A percentile compares a stretch with the other conserved stretches of the same genome.
Conservation (phyloP, 1,139 yeast species). For the Taiozyma sp. region DNA sequence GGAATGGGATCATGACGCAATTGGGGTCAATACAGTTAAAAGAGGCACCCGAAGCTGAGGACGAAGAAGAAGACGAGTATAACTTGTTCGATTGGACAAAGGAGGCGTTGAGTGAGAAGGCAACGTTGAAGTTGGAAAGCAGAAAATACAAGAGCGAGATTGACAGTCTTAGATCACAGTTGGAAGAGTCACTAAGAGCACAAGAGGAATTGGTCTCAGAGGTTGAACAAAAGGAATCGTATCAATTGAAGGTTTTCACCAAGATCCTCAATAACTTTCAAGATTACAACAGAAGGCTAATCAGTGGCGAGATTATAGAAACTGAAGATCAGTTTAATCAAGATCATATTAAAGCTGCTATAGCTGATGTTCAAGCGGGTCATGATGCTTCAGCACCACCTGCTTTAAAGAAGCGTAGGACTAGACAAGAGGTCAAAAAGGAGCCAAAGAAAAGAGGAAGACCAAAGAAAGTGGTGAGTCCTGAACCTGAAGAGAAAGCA, state of each 20-base stretch:
- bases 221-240: constrained; percentile 7
- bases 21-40: constrained; percentile 7
- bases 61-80: constrained; percentile 5
- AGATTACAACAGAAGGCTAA: constrained; percentile 14
- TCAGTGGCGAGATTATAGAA: constrained; percentile 13
- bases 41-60: background rate
- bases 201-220: constrained; percentile 18
- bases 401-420: constrained; percentile 3
- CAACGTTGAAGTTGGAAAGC: constrained; percentile 3
- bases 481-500: background rate
- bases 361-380: constrained; percentile 5
- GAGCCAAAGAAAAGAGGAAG: constrained; percentile 2
- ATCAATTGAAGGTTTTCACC: constrained; percentile 19
- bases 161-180: constrained; percentile 6
- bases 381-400: background rate
- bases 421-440: background rate
- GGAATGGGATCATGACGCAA: constrained; percentile 9
- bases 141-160: background rate
- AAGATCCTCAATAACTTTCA: constrained; percentile 25
- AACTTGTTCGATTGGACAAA: constrained; percentile 19
- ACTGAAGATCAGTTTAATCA: constrained; percentile 19
- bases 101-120: constrained; percentile 1
- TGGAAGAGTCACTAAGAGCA: constrained; percentile 14
- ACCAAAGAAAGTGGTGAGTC: background rate
- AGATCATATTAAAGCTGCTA: constrained; percentile 9